These are phyloP conservation scores for Batrachochytrium dendrobatidis DNA, from an alignment of 371 early-diverging fungal species.

Conservation along the genomic window DNA sequence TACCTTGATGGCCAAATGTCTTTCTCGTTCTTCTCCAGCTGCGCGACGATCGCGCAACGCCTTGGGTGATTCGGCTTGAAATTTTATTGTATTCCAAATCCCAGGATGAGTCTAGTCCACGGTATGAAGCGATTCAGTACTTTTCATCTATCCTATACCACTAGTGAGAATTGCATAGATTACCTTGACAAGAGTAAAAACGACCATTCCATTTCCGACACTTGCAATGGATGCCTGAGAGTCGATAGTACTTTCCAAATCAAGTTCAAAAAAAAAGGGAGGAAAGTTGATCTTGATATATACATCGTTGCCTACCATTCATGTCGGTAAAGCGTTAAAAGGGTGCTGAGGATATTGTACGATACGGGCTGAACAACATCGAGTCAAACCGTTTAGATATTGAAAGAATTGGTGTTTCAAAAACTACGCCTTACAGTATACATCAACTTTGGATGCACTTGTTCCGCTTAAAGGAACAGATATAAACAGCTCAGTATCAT, in stretches of 20 bases:
- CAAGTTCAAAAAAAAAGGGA: conserved; percentile 44
- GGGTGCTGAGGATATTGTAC: too few species aligned
- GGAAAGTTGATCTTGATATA: conserved; percentile 43
- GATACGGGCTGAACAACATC: not conserved
- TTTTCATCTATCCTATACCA: too few species aligned
- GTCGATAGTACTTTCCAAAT: conserved; percentile 26
- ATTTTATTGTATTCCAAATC: not conserved
- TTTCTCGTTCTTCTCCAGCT: not conserved
- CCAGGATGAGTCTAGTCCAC: not conserved
- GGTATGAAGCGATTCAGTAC: not conserved
- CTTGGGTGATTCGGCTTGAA: not conserved
- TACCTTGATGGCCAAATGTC: too few species aligned
- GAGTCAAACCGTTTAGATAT: not conserved
- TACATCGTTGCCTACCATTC: conserved; percentile 26
- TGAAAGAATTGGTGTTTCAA: not conserved
- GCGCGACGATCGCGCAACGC: not conserved
- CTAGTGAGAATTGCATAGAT: not conserved
- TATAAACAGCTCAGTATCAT: conserved; percentile 16
- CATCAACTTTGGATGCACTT: conserved; percentile 27
- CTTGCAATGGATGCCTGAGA: conserved; percentile 22
- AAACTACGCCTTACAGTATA: conserved; percentile 32
- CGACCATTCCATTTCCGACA: conserved; percentile 28
- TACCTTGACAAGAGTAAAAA: conserved; percentile 33
- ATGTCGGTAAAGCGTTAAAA: not conserved
- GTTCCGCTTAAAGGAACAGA: conserved; percentile 29